phyloP scores from a whole-genome alignment of 192 early-diverging fungal genomes.

The Mortierella hygrophila region DNA sequence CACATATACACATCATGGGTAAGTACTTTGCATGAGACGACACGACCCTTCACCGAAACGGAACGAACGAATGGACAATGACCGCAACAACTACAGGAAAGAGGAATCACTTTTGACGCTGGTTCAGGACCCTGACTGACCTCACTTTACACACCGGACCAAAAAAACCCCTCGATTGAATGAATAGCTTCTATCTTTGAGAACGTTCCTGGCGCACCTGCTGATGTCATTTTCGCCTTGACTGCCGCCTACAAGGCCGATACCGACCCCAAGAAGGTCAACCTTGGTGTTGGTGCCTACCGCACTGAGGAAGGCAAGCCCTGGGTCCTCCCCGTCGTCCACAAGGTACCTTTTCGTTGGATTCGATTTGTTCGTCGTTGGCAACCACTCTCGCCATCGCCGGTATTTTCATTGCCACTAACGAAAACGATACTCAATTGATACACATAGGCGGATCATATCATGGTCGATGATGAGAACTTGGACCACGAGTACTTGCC shows the following conservation, averaged over 20 bases:
- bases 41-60: neutral
- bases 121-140: neutral
- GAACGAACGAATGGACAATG: neutral
- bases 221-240: constrained; percentile 93
- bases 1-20: constrained; percentile 19
- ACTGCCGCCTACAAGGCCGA: constrained; percentile 89
- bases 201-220: constrained; percentile 72
- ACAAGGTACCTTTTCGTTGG: constrained; percentile 70
- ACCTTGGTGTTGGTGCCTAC: constrained; percentile 97
- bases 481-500: constrained; percentile 96
- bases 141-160: neutral
- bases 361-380: neutral
- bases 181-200: constrained; percentile 63
- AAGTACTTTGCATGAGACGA: neutral
- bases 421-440: neutral
- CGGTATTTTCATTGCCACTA: neutral
- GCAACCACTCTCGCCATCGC: neutral
- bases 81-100: neutral
- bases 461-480: constrained; percentile 74
- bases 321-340: constrained; percentile 94
- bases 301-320: constrained; percentile 93
- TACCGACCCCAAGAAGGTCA: constrained; percentile 83
- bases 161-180: neutral
- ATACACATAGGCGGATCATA: constrained; percentile 75
- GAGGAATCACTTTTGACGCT: neutral